Percentiles rank a stretch among this genome's conserved stretches.
These are phyloP conservation scores for Kwoniella bestiolae DNA, from an alignment of 768 basidiomycete species.

Conservation along the genomic window DNA sequence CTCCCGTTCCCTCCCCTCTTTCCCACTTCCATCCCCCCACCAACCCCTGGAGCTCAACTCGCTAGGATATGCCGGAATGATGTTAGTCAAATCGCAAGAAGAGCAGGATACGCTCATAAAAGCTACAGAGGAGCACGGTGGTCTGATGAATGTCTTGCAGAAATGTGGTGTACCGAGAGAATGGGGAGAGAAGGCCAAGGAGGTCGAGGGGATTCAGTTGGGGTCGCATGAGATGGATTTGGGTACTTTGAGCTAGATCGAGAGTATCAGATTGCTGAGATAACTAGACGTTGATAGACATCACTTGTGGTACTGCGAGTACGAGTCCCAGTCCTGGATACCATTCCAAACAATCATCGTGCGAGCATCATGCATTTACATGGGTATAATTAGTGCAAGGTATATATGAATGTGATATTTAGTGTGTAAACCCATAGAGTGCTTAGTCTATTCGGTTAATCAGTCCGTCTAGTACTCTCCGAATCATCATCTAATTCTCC, in stretches of 20 bases:
- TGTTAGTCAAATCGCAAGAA: constrained; percentile 80
- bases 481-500: constrained; percentile 7
- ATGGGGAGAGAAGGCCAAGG: constrained; percentile 49
- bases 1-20: constrained; percentile 65
- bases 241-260: background rate
- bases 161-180: constrained; percentile 49
- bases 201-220: constrained; percentile 25
- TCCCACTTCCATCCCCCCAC: constrained; percentile 35
- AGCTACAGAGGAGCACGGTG: constrained; percentile 49
- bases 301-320: no score
- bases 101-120: constrained; percentile 72
- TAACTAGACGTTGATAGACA: no score
- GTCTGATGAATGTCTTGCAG: constrained; percentile 46
- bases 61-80: constrained; percentile 85
- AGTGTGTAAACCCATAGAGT: no score
- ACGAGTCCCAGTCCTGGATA: no score
- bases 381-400: constrained; percentile 9
- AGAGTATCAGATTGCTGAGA: background rate
- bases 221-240: constrained; percentile 22
- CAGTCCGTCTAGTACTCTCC: no score
- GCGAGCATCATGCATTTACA: background rate
- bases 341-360: no score
- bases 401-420: constrained; percentile 8
- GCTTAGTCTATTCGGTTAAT: background rate
- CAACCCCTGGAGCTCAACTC: constrained; percentile 72